Conservation (phyloP, 306 rosid species). For the Hippophae rhamnoides region DNA sequence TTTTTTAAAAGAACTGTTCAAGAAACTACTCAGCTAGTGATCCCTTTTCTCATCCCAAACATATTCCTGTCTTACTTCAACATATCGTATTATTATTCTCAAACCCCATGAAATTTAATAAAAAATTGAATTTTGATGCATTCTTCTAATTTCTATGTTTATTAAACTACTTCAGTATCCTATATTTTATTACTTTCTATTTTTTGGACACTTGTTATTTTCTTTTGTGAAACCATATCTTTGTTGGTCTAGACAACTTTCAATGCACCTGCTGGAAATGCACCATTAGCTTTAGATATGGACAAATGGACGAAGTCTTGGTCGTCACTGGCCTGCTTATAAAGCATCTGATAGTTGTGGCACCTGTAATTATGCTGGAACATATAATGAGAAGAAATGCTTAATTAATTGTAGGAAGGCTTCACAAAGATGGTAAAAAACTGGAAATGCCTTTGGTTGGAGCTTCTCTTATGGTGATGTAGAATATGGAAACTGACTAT, state of each 20-base stretch:
- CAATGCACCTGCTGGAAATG: slow-evolving; percentile 69
- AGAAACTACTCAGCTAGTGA: too few relatives aligned
- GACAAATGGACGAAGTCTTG: slow-evolving; percentile 62
- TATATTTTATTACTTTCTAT: too few relatives aligned
- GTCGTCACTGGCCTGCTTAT: slow-evolving; percentile 97
- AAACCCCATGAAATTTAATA: too few relatives aligned
- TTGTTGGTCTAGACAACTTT: slow-evolving; percentile 59
- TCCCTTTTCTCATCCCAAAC: too few relatives aligned
- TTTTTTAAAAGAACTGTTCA: too few relatives aligned
- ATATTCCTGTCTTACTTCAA: too few relatives aligned
- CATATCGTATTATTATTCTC: too few relatives aligned
- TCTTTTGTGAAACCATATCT: slow-evolving; percentile 3
- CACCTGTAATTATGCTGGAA: slow-evolving; percentile 68
- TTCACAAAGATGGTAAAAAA: slow-evolving; percentile 89
- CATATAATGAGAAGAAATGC: slow-evolving; percentile 66
- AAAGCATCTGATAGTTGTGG: slow-evolving; percentile 76
- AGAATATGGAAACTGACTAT: slow-evolving; percentile 14
- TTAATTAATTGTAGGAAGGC: slow-evolving; percentile 68
- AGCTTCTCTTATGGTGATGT: slow-evolving; percentile 9
- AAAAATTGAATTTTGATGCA: too few relatives aligned
- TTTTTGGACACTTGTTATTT: too few relatives aligned
- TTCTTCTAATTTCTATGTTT: too few relatives aligned
- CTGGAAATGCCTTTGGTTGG: background rate
- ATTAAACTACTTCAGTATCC: too few relatives aligned
- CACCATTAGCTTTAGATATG: slow-evolving; percentile 92